Conservation (phyloP, 345 rosid genomes). For the Citropsis articulata region DNA sequence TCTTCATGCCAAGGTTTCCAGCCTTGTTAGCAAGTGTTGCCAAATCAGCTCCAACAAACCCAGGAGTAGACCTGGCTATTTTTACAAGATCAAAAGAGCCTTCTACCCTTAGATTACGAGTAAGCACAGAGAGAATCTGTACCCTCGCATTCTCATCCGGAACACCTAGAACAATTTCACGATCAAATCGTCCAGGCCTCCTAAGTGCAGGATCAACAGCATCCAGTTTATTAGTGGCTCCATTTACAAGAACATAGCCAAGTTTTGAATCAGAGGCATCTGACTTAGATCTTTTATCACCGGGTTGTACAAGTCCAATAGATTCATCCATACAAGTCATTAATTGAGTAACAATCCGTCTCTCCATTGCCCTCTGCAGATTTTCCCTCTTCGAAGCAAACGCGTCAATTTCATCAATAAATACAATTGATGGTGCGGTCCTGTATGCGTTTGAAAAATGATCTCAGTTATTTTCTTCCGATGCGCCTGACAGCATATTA, state of each 20-base stretch:
- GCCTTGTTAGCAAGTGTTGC: too few species aligned
- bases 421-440: constrained; percentile 84
- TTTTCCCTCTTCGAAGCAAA: constrained; percentile 89
- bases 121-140: too few species aligned
- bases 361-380: constrained; percentile 89
- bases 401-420: constrained; percentile 95
- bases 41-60: too few species aligned
- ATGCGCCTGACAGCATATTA: constrained; percentile 52
- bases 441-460: constrained; percentile 77
- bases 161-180: too few species aligned
- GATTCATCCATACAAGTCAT: constrained; percentile 94
- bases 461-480: constrained; percentile 82
- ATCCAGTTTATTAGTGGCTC: constrained; percentile 94
- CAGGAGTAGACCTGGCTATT: too few species aligned
- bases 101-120: too few species aligned
- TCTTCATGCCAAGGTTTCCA: too few species aligned
- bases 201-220: constrained; percentile 88
- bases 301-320: constrained; percentile 34
- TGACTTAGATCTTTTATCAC: constrained; percentile 26
- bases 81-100: too few species aligned
- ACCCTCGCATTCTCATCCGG: too few species aligned
- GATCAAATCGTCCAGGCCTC: constrained; percentile 91
- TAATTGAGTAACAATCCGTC: constrained; percentile 83
- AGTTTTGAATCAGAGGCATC: constrained; percentile 33
- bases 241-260: constrained; percentile 82